phyloP scores from a whole-genome alignment of 345 rosid genomes.

The Populus deltoides region DNA sequence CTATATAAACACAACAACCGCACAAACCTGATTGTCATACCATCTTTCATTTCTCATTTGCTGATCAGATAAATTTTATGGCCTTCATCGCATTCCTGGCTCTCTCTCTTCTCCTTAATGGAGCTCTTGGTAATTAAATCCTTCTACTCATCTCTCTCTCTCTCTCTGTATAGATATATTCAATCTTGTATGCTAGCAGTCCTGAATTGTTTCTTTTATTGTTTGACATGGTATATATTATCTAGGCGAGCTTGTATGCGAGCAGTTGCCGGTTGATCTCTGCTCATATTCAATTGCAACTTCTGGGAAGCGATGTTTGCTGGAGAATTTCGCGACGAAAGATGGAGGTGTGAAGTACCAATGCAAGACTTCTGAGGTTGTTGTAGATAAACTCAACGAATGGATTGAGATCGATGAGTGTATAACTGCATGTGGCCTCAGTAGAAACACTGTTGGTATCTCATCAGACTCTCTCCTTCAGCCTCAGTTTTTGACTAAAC shows the following conservation, averaged over 20 bases:
- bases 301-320: constrained; percentile 33
- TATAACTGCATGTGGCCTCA: constrained; percentile 25
- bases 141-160: too few species aligned
- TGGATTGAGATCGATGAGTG: constrained; percentile 32
- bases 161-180: neutral
- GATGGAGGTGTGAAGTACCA: constrained; percentile 18
- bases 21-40: neutral
- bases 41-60: neutral
- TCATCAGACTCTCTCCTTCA: constrained; percentile 31
- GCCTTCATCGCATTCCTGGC: constrained; percentile 19
- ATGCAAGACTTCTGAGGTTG: constrained; percentile 33
- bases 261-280: constrained; percentile 23
- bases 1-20: neutral
- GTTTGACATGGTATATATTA: neutral
- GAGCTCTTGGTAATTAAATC: constrained; percentile 25
- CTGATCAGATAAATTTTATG: neutral
- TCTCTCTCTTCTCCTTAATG: constrained; percentile 26
- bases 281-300: constrained; percentile 29
- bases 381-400: constrained; percentile 14
- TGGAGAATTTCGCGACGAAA: constrained; percentile 17
- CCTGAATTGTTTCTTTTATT: neutral
- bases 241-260: constrained; percentile 34
- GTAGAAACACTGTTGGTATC: constrained; percentile 25
- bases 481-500: constrained; percentile 28
- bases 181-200: too few species aligned